Evolutionary conservation across 202 grass and related monocot species (phyloP), one percentile per base, ranked within the genome.

Genomic region (Brachypodium distachyon): DNA sequence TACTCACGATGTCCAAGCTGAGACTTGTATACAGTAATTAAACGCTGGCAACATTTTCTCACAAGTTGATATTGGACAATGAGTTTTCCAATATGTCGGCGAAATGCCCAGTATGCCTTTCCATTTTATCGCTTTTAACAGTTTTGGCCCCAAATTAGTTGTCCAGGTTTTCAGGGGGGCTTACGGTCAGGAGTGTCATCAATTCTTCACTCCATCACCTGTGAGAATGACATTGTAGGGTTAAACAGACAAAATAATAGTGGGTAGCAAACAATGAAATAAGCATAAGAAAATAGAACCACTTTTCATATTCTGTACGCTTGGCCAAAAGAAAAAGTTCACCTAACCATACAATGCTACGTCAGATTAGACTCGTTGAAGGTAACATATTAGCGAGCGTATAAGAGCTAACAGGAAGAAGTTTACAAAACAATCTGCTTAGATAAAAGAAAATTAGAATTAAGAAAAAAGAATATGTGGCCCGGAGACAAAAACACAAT

Each of bases 171-270:
- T n/a, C n/a, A n/a, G n/a, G n/a, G n/a, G n/a, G n/a, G n/a, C n/a
- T n/a, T n/a, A n/a, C n/a, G 51, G 70, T 59, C 56, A 47, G 67
- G 57, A 48, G n/a, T 29, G 40, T 8, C 67, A 73, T 25, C 67
- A 73, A 47, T 22, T 49, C 49, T 28, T 55, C 37, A 54, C 63
- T 46, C 12, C 55, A 34, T 25, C 12, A 79, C 76, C 83, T 85
- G 83, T 18, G 40, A 55, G 17, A 50, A 40, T 9, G 49, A 66
- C 21, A 17, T n/a, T n/a, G n/a, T n/a, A n/a, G n/a, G n/a, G n/a
- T n/a, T n/a, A n/a, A n/a, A n/a, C n/a, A n/a, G n/a, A n/a, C n/a
- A n/a, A n/a, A n/a, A n/a, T n/a, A n/a, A n/a, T n/a, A n/a, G n/a
- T n/a, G n/a, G n/a, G n/a, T n/a, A n/a, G n/a, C n/a, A n/a, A n/a